Evolutionary conservation across 768 basidiomycete genomes (phyloP), one percentile per base, ranked within the genome.

Genomic region (Nevesoporus exiguus): DNA sequence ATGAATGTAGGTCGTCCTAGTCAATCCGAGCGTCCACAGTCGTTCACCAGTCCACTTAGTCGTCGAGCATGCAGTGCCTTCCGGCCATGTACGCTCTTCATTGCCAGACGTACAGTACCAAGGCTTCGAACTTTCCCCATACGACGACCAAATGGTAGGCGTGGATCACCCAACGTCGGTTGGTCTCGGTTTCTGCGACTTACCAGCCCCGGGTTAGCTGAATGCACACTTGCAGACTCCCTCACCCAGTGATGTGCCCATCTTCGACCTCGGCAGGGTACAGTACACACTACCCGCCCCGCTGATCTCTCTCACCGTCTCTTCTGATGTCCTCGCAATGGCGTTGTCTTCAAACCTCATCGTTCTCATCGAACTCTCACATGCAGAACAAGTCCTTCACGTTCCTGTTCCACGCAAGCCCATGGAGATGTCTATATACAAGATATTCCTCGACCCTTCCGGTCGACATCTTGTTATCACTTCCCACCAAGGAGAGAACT

Each of bases 391-490:
- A 64, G 85, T 98, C 44, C 73, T 89, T 58, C 88, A 88, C 64
- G 80, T 98, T 13, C 85, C 78, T 43, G 85, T 91, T 54, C 84
- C 84, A 19, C 79, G 84, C 55, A 91, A 90, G 68, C 78, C 82
- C 1, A 73, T 77, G n/a, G 89, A 93, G 56, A 81, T 91, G 76
- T 76, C 79, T 8, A 83, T 98, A 44, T 74, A 87, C 75, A 88
- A 88, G 65, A 72, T 98, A 49, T 98, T 94, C 73, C 82, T 90
- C 67, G 95, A 98, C 69, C 95, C 95, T 14, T 89, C 93, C 0
- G 95, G 95, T 5, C 80, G 90, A 31, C 97, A 98, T 73, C 81
- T 96, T 47, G 72, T 98, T 39, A 78, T 96, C 49, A 90, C 92
- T 0, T 94, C 93, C 9, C 76, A 75, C 13, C 84, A 92, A 63